These are phyloP conservation scores for Globisporangium nagaii DNA, from an alignment of 352 stramenopile genomes.

Conservation along the genomic window DNA sequence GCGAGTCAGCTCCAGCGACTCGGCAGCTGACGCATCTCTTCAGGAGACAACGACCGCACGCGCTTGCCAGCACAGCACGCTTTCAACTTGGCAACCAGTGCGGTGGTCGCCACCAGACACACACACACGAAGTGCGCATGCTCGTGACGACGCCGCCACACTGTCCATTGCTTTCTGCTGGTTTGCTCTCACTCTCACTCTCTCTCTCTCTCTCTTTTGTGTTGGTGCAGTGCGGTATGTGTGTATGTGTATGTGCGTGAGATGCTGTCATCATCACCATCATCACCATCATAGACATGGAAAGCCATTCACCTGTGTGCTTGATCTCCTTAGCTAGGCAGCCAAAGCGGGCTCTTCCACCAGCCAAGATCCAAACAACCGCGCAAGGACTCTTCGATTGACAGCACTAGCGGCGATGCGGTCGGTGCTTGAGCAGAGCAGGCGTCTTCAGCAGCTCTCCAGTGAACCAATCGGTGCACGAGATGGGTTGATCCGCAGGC, in stretches of 20 bases:
- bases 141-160: background rate
- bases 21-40: constrained; percentile 1
- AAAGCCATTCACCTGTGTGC: constrained; percentile 4
- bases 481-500: background rate
- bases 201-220: no score
- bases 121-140: background rate
- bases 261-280: constrained; percentile 3
- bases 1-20: background rate
- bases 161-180: background rate
- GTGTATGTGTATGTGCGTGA: background rate
- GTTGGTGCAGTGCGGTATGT: background rate
- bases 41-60: background rate
- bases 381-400: background rate
- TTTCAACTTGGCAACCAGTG: no score
- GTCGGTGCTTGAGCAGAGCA: background rate
- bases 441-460: background rate
- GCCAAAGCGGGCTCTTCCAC: background rate
- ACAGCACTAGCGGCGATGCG: background rate
- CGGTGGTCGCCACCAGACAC: no score
- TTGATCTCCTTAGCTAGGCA: background rate
- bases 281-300: background rate
- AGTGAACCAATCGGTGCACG: background rate
- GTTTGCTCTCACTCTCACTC: no score
- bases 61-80: no score
- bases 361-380: background rate